Evolutionary conservation across 805 yeast species (phyloP).

Genomic region (Cyberlindnera sargentensis): DNA sequence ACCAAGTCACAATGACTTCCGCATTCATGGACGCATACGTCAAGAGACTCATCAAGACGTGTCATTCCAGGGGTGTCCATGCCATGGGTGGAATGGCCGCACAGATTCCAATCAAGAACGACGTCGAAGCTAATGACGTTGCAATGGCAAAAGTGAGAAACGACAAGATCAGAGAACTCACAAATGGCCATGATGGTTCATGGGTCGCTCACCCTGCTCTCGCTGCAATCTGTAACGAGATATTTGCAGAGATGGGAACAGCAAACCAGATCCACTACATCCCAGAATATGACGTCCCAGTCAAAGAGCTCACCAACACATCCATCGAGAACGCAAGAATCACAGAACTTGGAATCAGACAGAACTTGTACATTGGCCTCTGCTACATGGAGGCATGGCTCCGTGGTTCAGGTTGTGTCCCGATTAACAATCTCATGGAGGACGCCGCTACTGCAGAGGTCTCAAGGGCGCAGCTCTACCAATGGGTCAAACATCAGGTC

Average conservation of each 20-base stretch:
- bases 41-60: constrained; percentile 60
- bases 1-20: constrained; percentile 72
- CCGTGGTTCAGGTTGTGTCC: constrained; percentile 79
- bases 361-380: constrained; percentile 68
- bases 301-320: constrained; percentile 57
- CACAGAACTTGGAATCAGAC: constrained; percentile 63
- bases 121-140: constrained; percentile 49
- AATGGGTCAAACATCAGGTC: constrained; percentile 74
- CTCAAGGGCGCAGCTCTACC: constrained; percentile 73
- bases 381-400: constrained; percentile 84
- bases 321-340: constrained; percentile 53
- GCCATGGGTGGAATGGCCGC: constrained; percentile 95
- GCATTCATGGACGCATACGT: constrained; percentile 81
- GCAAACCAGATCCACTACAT: constrained; percentile 60
- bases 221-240: constrained; percentile 64
- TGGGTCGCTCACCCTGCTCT: constrained; percentile 89
- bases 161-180: constrained; percentile 71
- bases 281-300: constrained; percentile 42
- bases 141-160: constrained; percentile 68
- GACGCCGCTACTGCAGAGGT: constrained; percentile 91
- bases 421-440: constrained; percentile 81
- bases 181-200: constrained; percentile 79
- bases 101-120: constrained; percentile 74
- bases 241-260: constrained; percentile 74
- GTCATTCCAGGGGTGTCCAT: constrained; percentile 75